Evolutionary conservation across 176 grass and related monocot genomes (phyloP).

Genomic region (Juncus inflexus): DNA sequence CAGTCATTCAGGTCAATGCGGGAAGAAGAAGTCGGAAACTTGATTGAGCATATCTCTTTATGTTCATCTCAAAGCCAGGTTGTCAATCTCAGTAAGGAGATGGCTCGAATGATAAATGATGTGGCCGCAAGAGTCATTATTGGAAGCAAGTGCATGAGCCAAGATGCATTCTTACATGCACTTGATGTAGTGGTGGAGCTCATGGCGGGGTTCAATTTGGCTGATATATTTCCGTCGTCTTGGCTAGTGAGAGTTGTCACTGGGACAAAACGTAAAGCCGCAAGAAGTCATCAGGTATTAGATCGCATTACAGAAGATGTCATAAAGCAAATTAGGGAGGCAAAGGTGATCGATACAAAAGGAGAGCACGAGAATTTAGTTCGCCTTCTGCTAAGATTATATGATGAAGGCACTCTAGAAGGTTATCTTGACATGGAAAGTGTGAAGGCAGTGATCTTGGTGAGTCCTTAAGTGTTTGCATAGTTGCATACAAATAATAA

Average conservation of each 20-base stretch:
- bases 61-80: not conserved
- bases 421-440: slow-evolving; percentile 13
- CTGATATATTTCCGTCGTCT: slow-evolving; percentile 34
- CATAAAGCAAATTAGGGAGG: not conserved
- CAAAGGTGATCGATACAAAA: not conserved
- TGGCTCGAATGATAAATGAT: slow-evolving; percentile 14
- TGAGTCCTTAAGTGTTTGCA: not conserved
- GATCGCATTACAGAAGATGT: slow-evolving; percentile 7
- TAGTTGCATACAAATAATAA: not conserved
- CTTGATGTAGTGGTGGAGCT: slow-evolving; percentile 21
- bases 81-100: slow-evolving; percentile 16
- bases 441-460: slow-evolving; percentile 26
- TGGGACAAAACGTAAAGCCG: not conserved
- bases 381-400: slow-evolving; percentile 28
- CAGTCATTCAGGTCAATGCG: not conserved
- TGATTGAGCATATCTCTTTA: not conserved
- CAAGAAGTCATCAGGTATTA: not conserved
- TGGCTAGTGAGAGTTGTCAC: slow-evolving; percentile 11
- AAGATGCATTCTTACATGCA: slow-evolving; percentile 14
- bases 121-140: slow-evolving; percentile 26
- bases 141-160: slow-evolving; percentile 24
- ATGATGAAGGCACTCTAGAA: slow-evolving; percentile 19
- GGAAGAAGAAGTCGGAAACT: slow-evolving; percentile 25
- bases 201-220: slow-evolving; percentile 5
- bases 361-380: slow-evolving; percentile 27